phyloP scores from a whole-genome alignment of 805 yeast genomes.

The Sugiyamaella chiloensis region DNA sequence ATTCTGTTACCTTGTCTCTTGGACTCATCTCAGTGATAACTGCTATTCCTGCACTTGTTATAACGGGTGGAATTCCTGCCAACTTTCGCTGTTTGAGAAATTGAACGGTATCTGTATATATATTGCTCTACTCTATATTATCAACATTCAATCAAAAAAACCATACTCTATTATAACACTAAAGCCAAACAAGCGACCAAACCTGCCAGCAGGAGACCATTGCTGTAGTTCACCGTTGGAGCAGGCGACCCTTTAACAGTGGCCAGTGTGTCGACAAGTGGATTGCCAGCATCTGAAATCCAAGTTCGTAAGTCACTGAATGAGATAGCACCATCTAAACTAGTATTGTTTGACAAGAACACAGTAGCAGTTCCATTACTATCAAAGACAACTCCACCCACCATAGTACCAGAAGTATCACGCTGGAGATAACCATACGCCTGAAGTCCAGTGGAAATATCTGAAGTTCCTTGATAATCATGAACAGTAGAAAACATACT shows the following conservation, averaged over 20 bases:
- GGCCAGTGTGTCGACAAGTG: background rate
- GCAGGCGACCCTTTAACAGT: constrained; percentile 1
- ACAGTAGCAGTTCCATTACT: constrained; percentile 10
- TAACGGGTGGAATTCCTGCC: constrained; percentile 30
- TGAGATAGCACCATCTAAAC: background rate
- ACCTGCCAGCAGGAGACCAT: no score
- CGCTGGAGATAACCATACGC: constrained; percentile 1
- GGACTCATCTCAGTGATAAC: constrained; percentile 22
- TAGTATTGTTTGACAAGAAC: background rate
- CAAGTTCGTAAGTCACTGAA: background rate
- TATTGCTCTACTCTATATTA: no score
- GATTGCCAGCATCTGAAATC: constrained; percentile 1
- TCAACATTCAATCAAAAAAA: no score
- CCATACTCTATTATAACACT: no score
- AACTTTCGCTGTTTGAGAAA: no score
- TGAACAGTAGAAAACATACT: constrained; percentile 1
- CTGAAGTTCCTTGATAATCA: constrained; percentile 4
- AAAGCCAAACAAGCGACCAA: no score
- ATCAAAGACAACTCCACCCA: constrained; percentile 8
- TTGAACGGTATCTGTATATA: no score
- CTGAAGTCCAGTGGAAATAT: background rate
- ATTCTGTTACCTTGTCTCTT: constrained; percentile 20
- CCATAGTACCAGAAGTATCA: background rate
- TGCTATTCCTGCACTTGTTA: constrained; percentile 26
- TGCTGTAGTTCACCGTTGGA: no score